phyloP scores from a whole-genome alignment of 139 green algal genomes.

The Pycnococcus provasolii region DNA sequence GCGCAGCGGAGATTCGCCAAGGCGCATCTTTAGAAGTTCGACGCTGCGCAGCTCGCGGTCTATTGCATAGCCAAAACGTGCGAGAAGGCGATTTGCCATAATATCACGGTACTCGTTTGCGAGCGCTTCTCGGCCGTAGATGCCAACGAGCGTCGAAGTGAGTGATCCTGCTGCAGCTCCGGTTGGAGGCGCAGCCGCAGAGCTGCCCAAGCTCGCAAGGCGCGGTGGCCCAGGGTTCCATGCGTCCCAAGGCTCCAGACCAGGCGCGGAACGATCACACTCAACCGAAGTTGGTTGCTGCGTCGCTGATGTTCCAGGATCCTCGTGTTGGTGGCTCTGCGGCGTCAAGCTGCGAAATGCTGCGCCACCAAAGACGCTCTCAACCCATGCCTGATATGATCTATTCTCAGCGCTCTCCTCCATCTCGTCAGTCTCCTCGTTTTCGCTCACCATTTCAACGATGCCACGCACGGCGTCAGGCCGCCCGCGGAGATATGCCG shows the following conservation, averaged over 20 bases:
- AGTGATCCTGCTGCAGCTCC: too few relatives aligned
- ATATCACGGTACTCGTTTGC: conserved; percentile 83
- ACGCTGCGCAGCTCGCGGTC: conserved; percentile 75
- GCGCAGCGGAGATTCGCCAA: conserved; percentile 59
- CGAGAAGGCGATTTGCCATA: conserved; percentile 68
- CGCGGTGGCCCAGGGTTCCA: too few relatives aligned
- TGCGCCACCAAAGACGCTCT: too few relatives aligned
- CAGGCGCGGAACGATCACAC: too few relatives aligned
- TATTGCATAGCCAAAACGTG: conserved; percentile 60
- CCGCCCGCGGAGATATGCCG: conserved; percentile 53
- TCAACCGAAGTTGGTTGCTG: too few relatives aligned
- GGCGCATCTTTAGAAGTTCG: conserved; percentile 74
- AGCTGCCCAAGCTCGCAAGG: too few relatives aligned
- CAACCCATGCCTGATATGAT: too few relatives aligned
- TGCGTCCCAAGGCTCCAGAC: too few relatives aligned
- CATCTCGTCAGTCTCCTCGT: not conserved
- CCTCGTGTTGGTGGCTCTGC: too few relatives aligned
- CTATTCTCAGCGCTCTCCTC: conserved; percentile 8
- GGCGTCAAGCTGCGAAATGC: too few relatives aligned
- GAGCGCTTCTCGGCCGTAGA: conserved; percentile 73
- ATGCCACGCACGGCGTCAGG: conserved; percentile 84
- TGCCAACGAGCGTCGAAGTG: conserved; percentile 52
- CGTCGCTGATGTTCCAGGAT: too few relatives aligned
- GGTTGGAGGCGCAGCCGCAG: too few relatives aligned
- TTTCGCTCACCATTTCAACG: conserved; percentile 77